Evolutionary conservation across 192 early-diverging fungal species (phyloP).

Genomic region (Spizellomyces sp.): DNA sequence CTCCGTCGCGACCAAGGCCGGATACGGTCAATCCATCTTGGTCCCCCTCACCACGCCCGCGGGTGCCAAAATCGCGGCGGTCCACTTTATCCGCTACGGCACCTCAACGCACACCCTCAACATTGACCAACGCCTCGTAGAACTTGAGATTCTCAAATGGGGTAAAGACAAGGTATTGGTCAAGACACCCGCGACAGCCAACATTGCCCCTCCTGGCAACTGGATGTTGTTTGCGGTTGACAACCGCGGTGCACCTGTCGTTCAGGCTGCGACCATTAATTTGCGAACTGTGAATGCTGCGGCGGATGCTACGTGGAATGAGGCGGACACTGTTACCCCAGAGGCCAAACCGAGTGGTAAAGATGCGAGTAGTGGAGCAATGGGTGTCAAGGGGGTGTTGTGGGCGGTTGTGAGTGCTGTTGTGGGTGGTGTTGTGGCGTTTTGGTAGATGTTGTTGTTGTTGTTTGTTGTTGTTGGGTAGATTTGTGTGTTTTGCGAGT

Average conservation of each 20-base stretch:
- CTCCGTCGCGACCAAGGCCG: neutral
- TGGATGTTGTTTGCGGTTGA: constrained; percentile 34
- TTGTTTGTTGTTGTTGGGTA: neutral
- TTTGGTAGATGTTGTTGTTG: neutral
- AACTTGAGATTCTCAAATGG: constrained; percentile 15
- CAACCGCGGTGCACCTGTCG: constrained; percentile 19
- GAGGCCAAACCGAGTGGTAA: neutral
- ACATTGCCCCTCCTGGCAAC: constrained; percentile 34
- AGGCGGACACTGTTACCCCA: constrained; percentile 3
- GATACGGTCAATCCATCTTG: constrained; percentile 22
- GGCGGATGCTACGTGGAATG: constrained; percentile 19
- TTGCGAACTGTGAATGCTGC: constrained; percentile 10
- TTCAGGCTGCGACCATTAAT: constrained; percentile 26
- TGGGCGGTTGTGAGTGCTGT: neutral
- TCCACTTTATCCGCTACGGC: constrained; percentile 30
- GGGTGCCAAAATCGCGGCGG: constrained; percentile 11
- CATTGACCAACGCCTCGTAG: constrained; percentile 31
- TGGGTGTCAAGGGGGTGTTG: neutral
- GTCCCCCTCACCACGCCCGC: constrained; percentile 12
- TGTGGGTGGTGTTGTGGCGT: neutral
- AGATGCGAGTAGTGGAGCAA: neutral
- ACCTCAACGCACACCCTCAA: constrained; percentile 30
- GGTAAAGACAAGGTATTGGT: constrained; percentile 13
- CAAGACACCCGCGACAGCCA: constrained; percentile 15
- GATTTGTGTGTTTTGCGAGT: neutral